phyloP scores from a whole-genome alignment of 2,329 filamentous ascomycete species.

The Aspergillus sp. region DNA sequence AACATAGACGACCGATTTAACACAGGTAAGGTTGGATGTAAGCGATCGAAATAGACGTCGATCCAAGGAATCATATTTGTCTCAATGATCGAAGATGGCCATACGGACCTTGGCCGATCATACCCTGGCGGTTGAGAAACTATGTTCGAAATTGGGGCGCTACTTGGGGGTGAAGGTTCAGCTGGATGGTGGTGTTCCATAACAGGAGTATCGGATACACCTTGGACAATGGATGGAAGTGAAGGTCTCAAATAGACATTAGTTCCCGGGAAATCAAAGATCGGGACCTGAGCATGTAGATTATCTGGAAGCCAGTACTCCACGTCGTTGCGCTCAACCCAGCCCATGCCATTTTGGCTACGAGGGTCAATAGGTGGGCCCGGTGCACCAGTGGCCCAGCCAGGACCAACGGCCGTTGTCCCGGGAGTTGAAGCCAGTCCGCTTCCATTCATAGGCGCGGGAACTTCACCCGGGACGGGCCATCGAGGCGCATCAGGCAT shows the following conservation, averaged over 20 bases:
- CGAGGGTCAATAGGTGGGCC: constrained; percentile 16
- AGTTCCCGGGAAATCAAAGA: constrained; percentile 29
- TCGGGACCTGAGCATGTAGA: constrained; percentile 25
- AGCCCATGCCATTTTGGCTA: constrained; percentile 14
- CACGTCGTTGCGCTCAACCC: constrained; percentile 24
- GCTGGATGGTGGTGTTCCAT: constrained; percentile 16
- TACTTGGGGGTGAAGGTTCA: constrained; percentile 11
- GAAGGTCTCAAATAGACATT: constrained; percentile 30
- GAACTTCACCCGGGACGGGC: constrained; percentile 12
- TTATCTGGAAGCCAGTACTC: constrained; percentile 32
- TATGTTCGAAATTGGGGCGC: constrained; percentile 14
- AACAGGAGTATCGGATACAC: constrained; percentile 12
- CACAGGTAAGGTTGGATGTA: constrained; percentile 39
- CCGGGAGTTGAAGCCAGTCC: constrained; percentile 13
- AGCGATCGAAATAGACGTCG: constrained; percentile 40
- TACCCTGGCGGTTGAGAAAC: constrained; percentile 14
- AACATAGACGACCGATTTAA: constrained; percentile 36
- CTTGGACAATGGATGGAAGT: constrained; percentile 28
- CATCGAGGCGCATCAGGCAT: constrained; percentile 18
- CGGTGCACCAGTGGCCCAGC: constrained; percentile 15
- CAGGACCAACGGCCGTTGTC: constrained; percentile 13
- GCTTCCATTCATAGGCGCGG: constrained; percentile 16
- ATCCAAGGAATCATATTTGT: constrained; percentile 37
- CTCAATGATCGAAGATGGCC: constrained; percentile 35
- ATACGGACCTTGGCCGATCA: constrained; percentile 22